Evolutionary conservation across 495 filamentous ascomycete genomes (phyloP), one percentile per base, ranked within the genome.

Genomic region (Choiromyces venosus): DNA sequence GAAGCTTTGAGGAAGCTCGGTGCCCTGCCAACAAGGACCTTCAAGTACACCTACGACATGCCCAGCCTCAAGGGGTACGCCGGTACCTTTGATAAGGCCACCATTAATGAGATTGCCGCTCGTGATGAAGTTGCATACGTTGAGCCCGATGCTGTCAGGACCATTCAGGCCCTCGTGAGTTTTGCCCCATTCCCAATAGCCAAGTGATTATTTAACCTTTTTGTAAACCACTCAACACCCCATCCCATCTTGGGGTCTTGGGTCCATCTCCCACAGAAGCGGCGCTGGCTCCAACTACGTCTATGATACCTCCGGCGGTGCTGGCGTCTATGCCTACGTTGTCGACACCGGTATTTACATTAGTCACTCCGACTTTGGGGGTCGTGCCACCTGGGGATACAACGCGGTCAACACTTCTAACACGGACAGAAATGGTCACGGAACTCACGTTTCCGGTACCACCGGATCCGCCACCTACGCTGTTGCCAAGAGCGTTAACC

Each of bases 401-500:
- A 89, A 89, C 82, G 86, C 83, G 67, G 83, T 85, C 70, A 78
- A 84, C 25, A 83, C 75, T 52, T 82, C 81, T n/a, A 83, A 86
- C 75, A 82, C 82, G 16, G 86, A 88, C 82, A 21, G 39, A 44
- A 81, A 85, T 52, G 87, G 89, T 66, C 90, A 92, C 80, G 90
- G 90, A 40, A 91, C 90, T 5, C 89, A 91, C 82, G 85, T 87
- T 39, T 85, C 87, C 12, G 89, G 89, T 29, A 91, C 88, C 65
- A 87, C 90, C n/a, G 89, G 82, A 39, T 85, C 86, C 1, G 81
- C 71, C 33, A 87, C 86, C 10, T 90, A 88, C 76, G 90, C 89
- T 73, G 85, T 91, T 42, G 85, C 89, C 68, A 92, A 92, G 84
- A 84, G 86, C 71, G 85, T 87, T 19, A 85, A 77, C 68, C 74